Conservation (phyloP, 2,329 filamentous ascomycete species). For the Berkeleyomyces basicola region DNA sequence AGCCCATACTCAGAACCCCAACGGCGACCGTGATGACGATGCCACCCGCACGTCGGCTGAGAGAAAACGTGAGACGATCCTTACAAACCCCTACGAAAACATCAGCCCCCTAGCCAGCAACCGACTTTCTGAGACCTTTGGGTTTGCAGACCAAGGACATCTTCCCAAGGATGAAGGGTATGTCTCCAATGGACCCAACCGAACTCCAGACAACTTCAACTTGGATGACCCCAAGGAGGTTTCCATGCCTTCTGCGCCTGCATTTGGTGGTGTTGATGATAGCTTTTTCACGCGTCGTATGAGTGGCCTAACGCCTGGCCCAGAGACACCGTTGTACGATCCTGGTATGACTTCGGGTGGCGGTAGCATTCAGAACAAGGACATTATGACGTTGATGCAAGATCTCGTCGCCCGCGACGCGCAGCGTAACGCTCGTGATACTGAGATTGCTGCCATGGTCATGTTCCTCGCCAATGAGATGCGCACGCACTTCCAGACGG, state of each 20-base stretch:
- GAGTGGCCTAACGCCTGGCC: constrained; percentile 83
- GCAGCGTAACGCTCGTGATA: constrained; percentile 87
- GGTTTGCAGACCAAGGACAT: constrained; percentile 17
- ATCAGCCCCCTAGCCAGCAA: constrained; percentile 44
- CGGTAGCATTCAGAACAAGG: constrained; percentile 85
- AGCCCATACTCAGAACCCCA: constrained; percentile 12
- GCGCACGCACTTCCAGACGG: constrained; percentile 88
- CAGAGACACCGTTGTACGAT: constrained; percentile 80
- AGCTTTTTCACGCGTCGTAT: constrained; percentile 56
- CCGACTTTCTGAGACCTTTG: constrained; percentile 33
- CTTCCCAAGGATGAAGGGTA: constrained; percentile 62
- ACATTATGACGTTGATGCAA: constrained; percentile 95
- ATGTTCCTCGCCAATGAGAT: constrained; percentile 92
- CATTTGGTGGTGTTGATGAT: constrained; percentile 39
- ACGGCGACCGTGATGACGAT: constrained; percentile 20
- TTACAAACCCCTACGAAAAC: constrained; percentile 52
- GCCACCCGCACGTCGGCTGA: constrained; percentile 35
- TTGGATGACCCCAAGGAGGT: constrained; percentile 36
- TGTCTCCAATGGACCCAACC: constrained; percentile 54
- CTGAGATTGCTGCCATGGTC: constrained; percentile 85
- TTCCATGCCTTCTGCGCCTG: constrained; percentile 16
- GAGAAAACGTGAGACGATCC: constrained; percentile 46
- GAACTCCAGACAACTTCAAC: constrained; percentile 31
- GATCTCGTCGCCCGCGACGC: constrained; percentile 95
- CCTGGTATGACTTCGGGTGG: constrained; percentile 49